Evolutionary conservation across 192 early-diverging fungal genomes (phyloP).

Genomic region (Gryganskiella cystojenkinii): DNA sequence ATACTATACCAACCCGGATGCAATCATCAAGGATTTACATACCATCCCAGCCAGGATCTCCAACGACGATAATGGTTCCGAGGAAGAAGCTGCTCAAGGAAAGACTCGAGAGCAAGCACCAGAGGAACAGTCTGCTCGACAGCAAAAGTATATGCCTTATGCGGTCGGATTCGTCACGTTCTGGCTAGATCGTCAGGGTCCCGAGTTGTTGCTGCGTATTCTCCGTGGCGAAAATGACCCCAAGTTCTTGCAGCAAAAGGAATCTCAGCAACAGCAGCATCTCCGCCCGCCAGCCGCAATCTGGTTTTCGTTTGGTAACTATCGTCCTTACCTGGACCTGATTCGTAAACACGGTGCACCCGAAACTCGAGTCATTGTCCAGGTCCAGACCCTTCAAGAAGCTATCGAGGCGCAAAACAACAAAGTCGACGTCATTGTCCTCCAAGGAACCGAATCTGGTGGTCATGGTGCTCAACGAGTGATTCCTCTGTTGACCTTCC

Average conservation of each 20-base stretch:
- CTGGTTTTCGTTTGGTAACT: conserved; percentile 61
- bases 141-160: conserved; percentile 41
- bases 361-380: conserved; percentile 50
- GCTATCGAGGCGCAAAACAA: conserved; percentile 51
- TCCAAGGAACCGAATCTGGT: conserved; percentile 61
- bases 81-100: background rate
- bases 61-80: background rate
- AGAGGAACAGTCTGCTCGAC: too few relatives aligned
- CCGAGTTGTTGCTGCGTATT: conserved; percentile 43
- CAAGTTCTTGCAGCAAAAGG: background rate
- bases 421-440: conserved; percentile 59
- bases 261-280: background rate
- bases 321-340: conserved; percentile 36
- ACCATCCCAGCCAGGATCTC: conserved; percentile 7
- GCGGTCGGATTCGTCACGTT: conserved; percentile 57
- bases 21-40: conserved; percentile 35
- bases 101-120: too few relatives aligned
- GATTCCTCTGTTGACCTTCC: conserved; percentile 29
- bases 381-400: conserved; percentile 59
- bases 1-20: conserved; percentile 30
- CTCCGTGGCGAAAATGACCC: conserved; percentile 16
- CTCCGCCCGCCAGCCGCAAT: conserved; percentile 50
- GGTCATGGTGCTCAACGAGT: conserved; percentile 53
- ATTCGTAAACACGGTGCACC: conserved; percentile 33
- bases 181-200: conserved; percentile 44